Base-by-base conservation (phyloP, 139 green algal species). In the Pycnococcus provasolii region DNA sequence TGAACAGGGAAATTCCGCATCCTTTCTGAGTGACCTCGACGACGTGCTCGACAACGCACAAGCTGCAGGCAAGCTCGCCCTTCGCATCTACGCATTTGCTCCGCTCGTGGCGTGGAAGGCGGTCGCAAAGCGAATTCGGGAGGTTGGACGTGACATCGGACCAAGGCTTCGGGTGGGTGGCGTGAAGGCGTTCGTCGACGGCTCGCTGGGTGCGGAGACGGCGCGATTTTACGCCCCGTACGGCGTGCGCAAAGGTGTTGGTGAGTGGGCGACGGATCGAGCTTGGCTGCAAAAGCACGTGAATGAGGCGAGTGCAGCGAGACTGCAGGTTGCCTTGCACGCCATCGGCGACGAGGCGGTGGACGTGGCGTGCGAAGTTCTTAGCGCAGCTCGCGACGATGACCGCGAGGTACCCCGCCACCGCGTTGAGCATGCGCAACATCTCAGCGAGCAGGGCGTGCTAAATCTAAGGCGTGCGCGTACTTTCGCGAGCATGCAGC, bases 351-450 rank as follows among this genome's bases (percentile, higher is more conserved):
- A 68, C 47, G 47, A 5, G 1, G 62, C 62, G 1, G 62, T 68
- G n/a, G 62, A 68, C 4, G 42, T 45, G 11, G 62, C 62, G 42
- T 37, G 58, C 2, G 13, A 60, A n/a, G 39, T 37, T 11, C 5
- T 47, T 2, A 60, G 46, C 11, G 37, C 45, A 15, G 37, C 59
- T 15, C 8, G 6, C 3, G 59, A 68, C 47, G 62, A 50, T 13
- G 37, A 59, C 4, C n/a, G 47, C 26, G 4, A 26, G 3, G 8
- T 9, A n/a, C 62, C 48, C 2, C 47, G 62, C 37, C 60, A 60
- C 37, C 62, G 62, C 26, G 59, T 68, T 37, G 62, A 68, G 39
- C 62, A 68, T 37, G 37, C 50, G 6, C 62, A 68, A 45, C 62
- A 68, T n/a, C 42, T 68, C 39, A 11, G 7, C 5, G 62, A 60